Percentiles rank a stretch among this genome's conserved stretches.
These are phyloP conservation scores for Mycena albidolilacea DNA, from an alignment of 768 basidiomycete species.

Conservation along the genomic window DNA sequence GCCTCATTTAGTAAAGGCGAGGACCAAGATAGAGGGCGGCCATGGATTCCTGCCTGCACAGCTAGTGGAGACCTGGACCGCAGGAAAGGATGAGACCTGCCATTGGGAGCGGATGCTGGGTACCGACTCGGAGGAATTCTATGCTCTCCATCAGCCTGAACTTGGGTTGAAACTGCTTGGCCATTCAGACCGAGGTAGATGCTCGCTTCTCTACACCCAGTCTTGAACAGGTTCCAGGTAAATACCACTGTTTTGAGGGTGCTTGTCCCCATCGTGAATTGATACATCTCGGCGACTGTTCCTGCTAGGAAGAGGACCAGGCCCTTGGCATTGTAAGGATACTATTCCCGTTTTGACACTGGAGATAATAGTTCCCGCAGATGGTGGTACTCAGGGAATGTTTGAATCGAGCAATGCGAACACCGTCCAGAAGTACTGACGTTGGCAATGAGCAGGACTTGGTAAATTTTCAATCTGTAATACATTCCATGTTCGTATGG, in stretches of 20 bases:
- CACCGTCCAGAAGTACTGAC: too few relatives aligned
- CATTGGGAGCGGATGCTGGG: too few relatives aligned
- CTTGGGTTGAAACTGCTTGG: conserved; percentile 36
- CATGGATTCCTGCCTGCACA: too few relatives aligned
- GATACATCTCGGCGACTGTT: conserved; percentile 30
- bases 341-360: too few relatives aligned
- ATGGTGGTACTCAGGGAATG: too few relatives aligned
- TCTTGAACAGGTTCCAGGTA: not conserved
- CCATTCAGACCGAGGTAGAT: conserved; percentile 26
- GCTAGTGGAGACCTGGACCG: too few relatives aligned
- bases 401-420: too few relatives aligned
- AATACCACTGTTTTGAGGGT: conserved; percentile 35
- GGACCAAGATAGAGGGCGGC: not conserved
- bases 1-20: not conserved
- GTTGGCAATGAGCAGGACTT: too few relatives aligned
- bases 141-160: conserved; percentile 24
- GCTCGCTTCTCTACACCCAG: not conserved
- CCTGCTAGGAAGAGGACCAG: conserved; percentile 23
- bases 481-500: too few relatives aligned
- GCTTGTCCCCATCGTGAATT: not conserved
- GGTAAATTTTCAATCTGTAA: too few relatives aligned
- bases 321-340: conserved; percentile 2
- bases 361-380: too few relatives aligned
- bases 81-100: too few relatives aligned
- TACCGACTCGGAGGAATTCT: conserved; percentile 33